Evolutionary conservation across 192 early-diverging fungal genomes (phyloP), one percentile per base, ranked within the genome.

Genomic region (Umbelopsis sp.): DNA sequence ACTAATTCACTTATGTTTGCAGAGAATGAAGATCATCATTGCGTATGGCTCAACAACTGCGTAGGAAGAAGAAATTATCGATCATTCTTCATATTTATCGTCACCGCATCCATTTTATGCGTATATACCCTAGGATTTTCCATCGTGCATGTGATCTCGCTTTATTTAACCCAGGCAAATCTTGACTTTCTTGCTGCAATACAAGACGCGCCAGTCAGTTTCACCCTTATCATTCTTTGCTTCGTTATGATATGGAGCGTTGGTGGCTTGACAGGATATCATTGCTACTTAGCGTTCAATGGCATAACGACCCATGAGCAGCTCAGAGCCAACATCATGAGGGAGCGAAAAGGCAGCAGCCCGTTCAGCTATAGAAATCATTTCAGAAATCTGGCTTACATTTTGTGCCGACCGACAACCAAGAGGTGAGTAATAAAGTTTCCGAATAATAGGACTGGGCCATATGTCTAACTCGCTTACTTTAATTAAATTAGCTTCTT

Each of bases 21-120:
- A 87, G 91, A 92, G 72, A 86, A 88, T 68, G 88, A 89, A 69
- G 92, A 94, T 77, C 92, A 95, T 74, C 94, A 98, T 77, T 98
- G 97, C 74, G 90, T 93, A n/a, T 98, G 95, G 95, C 87, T 93
- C 10, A 94, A 91, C 75, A 96, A 94, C 79, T 97, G 95, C 78
- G 88, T 98, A 68, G 97, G 97, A 7, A 85, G 87, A 33, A 82
- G 91, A 70, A 93, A 93, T 74, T 93, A 92, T 76, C 85, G 89
- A 11, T 87, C 90, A 58, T 98, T 98, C 70, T 91, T 94, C 70
- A 86, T 85, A 15, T 95, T 97, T 67, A 81, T 96, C 33, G 55
- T 86, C 50, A 80, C 86, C 0, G 82, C 85, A 18, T 85, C 87
- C 13, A 16, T 88, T n/a, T 58, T 96, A 69, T 84, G 87, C 35